These are phyloP conservation scores for Silene vulgaris DNA, from an alignment of 179 eudicot species.

Conservation along the genomic window DNA sequence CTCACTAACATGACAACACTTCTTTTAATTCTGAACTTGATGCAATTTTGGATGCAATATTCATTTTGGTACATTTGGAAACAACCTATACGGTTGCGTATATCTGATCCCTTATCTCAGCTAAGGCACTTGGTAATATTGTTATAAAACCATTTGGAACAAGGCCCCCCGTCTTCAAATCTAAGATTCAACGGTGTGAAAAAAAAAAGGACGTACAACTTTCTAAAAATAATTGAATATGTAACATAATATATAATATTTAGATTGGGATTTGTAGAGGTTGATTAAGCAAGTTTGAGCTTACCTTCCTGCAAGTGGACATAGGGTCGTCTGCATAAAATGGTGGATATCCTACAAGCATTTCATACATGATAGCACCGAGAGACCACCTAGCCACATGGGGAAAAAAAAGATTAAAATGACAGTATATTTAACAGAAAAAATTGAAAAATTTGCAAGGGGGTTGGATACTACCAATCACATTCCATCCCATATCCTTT, in stretches of 20 bases:
- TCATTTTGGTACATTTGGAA: background rate
- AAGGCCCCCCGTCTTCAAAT: background rate
- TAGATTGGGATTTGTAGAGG: background rate
- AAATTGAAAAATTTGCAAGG: background rate
- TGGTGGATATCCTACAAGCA: conserved; percentile 97
- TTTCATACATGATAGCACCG: conserved; percentile 90
- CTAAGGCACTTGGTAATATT: background rate
- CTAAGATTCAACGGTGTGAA: background rate
- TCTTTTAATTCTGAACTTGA: no score
- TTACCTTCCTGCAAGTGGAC: conserved; percentile 95
- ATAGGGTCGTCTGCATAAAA: conserved; percentile 95
- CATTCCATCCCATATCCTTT: conserved; percentile 94
- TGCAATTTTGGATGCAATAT: background rate
- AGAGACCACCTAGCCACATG: conserved; percentile 79
- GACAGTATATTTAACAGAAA: background rate
- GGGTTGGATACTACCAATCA: conserved; percentile 63
- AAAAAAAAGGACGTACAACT: background rate
- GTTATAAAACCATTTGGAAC: background rate
- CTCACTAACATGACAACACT: background rate
- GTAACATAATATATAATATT: background rate
- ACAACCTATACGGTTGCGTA: background rate
- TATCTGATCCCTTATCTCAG: no score
- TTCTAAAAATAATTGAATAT: background rate
- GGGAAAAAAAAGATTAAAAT: conserved; percentile 6
- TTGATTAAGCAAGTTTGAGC: background rate